phyloP scores from a whole-genome alignment of 345 rosid species.

The Balakata baccata region DNA sequence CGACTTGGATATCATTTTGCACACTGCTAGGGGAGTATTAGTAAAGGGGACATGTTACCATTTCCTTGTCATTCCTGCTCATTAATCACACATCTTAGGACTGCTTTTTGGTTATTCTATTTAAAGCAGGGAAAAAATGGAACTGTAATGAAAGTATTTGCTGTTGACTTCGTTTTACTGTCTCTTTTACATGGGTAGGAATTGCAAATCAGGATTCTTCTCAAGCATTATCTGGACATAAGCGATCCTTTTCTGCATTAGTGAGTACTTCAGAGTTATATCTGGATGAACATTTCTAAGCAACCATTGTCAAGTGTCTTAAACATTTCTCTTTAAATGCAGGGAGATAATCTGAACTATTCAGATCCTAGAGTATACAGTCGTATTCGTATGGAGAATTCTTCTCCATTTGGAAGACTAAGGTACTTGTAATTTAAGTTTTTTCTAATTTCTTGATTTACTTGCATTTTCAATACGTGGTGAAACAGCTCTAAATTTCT shows the following conservation, averaged over 20 bases:
- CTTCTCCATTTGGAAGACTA: slow-evolving; percentile 21
- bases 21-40: too few relatives aligned
- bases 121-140: background rate
- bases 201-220: background rate
- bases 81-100: background rate
- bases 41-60: background rate
- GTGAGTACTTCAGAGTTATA: slow-evolving; percentile 3
- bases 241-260: slow-evolving; percentile 19
- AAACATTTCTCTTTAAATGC: background rate
- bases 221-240: slow-evolving; percentile 12
- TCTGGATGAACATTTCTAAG: background rate
- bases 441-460: background rate
- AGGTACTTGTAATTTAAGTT: slow-evolving; percentile 9
- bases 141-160: background rate
- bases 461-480: background rate
- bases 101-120: background rate
- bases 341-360: slow-evolving; percentile 19
- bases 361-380: slow-evolving; percentile 21
- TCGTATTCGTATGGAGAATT: slow-evolving; percentile 9
- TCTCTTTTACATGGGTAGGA: slow-evolving; percentile 1
- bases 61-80: background rate
- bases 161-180: background rate
- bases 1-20: background rate
- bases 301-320: background rate
- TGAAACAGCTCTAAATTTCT: background rate